Percentiles rank a stretch among this genome's conserved stretches.
phyloP scores from a whole-genome alignment of 148 eudicot genomes.

The Heliamphora exappendiculata region DNA sequence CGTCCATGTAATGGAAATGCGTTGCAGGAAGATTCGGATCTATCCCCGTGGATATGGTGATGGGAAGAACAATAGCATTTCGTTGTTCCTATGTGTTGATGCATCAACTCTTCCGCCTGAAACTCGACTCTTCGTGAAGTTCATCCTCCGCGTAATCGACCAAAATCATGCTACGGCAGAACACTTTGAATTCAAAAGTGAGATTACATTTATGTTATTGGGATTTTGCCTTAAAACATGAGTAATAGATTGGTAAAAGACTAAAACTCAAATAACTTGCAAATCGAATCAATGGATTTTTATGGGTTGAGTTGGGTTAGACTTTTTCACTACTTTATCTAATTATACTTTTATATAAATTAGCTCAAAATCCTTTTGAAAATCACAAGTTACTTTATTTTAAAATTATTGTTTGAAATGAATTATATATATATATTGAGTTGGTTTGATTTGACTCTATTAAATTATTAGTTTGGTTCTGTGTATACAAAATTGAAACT shows the following conservation, averaged over 20 bases:
- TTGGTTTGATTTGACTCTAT: too few species aligned
- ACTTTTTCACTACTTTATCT: too few species aligned
- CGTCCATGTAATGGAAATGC: not conserved
- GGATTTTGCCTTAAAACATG: not conserved
- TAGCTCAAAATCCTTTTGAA: too few species aligned
- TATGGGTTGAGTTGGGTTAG: too few species aligned
- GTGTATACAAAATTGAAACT: too few species aligned
- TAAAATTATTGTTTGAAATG: too few species aligned
- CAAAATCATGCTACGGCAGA: not conserved
- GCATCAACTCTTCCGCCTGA: slow-evolving; percentile 7
- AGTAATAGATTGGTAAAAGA: not conserved
- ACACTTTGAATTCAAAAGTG: not conserved
- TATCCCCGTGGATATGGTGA: slow-evolving; percentile 11
- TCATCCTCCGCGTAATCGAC: not conserved
- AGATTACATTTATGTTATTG: not conserved
- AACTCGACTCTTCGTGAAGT: slow-evolving; percentile 2
- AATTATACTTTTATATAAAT: too few species aligned
- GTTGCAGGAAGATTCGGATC: slow-evolving; percentile 13
- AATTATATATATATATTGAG: too few species aligned
- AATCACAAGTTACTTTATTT: too few species aligned
- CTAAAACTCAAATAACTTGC: too few species aligned
- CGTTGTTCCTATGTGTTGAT: not conserved
- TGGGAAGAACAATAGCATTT: slow-evolving; percentile 3
- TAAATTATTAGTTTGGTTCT: too few species aligned
- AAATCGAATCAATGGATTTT: too few species aligned